Conservation (phyloP, 225 moss, liverwort and hornwort species). For the Anthoceros angustus region DNA sequence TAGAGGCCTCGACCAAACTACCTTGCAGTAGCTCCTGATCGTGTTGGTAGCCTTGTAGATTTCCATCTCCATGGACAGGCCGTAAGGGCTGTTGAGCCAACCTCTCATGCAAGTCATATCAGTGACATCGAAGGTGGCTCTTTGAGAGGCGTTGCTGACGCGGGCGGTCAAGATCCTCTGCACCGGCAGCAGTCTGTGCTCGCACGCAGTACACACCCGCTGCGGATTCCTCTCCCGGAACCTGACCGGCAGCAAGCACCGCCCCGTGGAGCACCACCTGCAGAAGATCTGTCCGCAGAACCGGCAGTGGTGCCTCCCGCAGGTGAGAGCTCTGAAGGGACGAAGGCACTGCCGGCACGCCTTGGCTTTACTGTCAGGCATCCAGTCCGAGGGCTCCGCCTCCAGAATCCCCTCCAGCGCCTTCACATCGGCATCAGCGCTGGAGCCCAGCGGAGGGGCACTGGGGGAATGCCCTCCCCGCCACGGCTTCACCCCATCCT, state of each 20-base stretch:
- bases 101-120: slow-evolving; percentile 94
- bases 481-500: slow-evolving; percentile 47
- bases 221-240: slow-evolving; percentile 85
- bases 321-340: slow-evolving; percentile 64
- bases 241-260: slow-evolving; percentile 77
- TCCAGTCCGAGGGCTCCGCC: slow-evolving; percentile 90
- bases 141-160: slow-evolving; percentile 90
- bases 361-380: slow-evolving; percentile 75
- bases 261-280: slow-evolving; percentile 63
- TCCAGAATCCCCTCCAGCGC: slow-evolving; percentile 58
- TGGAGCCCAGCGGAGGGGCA: slow-evolving; percentile 66
- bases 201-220: slow-evolving; percentile 80
- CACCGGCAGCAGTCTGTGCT: slow-evolving; percentile 73
- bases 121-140: slow-evolving; percentile 81
- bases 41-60: slow-evolving; percentile 95
- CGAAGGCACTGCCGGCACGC: slow-evolving; percentile 81
- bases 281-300: slow-evolving; percentile 89
- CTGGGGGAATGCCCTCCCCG: slow-evolving; percentile 64
- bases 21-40: slow-evolving; percentile 63
- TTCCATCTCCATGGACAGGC: slow-evolving; percentile 90
- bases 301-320: slow-evolving; percentile 89
- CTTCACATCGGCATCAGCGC: slow-evolving; percentile 60
- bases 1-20: slow-evolving; percentile 11
- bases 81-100: slow-evolving; percentile 84
- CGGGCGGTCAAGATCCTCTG: slow-evolving; percentile 79